Percentiles rank a stretch among this genome's conserved stretches.
Conservation (phyloP, 2,329 filamentous ascomycete genomes). For the Calonectria naviculata region DNA sequence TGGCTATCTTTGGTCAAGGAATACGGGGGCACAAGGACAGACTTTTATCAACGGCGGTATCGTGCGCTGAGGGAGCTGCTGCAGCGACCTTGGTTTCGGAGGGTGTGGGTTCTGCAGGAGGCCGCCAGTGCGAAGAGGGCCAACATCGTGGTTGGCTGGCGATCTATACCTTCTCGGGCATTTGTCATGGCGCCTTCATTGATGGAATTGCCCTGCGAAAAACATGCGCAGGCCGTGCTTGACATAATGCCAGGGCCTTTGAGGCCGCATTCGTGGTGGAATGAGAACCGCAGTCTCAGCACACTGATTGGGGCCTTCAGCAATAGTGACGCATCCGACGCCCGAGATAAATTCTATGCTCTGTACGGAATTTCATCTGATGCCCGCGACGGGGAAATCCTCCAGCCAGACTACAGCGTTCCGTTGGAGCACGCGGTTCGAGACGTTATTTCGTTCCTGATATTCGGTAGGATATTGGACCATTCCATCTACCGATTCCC, state of each 20-base stretch:
- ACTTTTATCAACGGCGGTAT: neutral
- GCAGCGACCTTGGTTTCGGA: neutral
- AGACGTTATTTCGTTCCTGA: neutral
- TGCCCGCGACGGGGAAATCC: neutral
- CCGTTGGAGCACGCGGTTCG: neutral
- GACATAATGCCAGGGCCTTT: neutral
- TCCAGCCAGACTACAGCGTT: neutral
- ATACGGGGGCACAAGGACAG: neutral
- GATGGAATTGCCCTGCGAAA: neutral
- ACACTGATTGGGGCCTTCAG: neutral
- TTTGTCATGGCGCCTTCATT: neutral
- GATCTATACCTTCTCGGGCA: neutral
- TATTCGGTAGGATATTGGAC: neutral
- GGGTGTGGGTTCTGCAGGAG: neutral
- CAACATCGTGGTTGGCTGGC: neutral
- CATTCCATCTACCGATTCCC: neutral
- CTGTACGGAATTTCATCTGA: neutral
- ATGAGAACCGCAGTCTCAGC: neutral
- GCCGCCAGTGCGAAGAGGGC: neutral
- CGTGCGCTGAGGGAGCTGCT: neutral
- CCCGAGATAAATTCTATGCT: neutral
- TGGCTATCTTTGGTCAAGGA: neutral
- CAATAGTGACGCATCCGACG: neutral
- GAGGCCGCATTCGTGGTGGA: neutral
- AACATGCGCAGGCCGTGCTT: neutral